Evolutionary conservation across 169 alveolate species (phyloP), one percentile per base, ranked within the genome.

Genomic region (Cryptosporidium ubiquitum): DNA sequence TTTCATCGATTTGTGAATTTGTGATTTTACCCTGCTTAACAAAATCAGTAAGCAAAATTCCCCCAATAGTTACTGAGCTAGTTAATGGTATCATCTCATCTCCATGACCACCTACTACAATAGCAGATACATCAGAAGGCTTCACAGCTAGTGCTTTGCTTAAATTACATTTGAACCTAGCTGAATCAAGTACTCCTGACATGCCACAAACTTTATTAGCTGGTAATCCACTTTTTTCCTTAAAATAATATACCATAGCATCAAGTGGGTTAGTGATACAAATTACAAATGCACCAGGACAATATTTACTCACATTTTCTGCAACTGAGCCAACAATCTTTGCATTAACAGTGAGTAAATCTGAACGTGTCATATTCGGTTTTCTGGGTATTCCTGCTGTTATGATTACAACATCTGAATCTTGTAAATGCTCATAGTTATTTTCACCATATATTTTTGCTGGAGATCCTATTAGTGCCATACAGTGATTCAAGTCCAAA

Each of bases 41-140:
- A 84, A 86, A 93, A 44, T 86, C 92, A 47, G 86, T 84, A 20
- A 93, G 73, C 1, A 96, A 93, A 57, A 95, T 86, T 6, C 97
- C 97, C 2, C 92, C 89, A 44, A 94, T 85, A 2, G 96, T 94
- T 49, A 84, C 84, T 33, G 91, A 93, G 70, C 94, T 91, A 18
- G 86, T 92, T 40, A 95, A 64, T 33, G 97, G 97, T 18, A 95
- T 86, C 96, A 94, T 95, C 40, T 92, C 75, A 91, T 95, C 97
- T 23, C 97, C 97, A 91, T 95, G 97, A 1, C 96, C 97, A 40
- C 97, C 97, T 29, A 95, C 92, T 33, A 94, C 91, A 23, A 91
- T 84, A 7, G 95, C 97, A 66, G 93, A 94, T 14, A 95, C 93
- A 68, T 92, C 92, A 60, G 85, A 91, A 23, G 95, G 95, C 91